These are phyloP conservation scores for Trametes villosa DNA, from an alignment of 768 basidiomycete species.

Conservation along the genomic window DNA sequence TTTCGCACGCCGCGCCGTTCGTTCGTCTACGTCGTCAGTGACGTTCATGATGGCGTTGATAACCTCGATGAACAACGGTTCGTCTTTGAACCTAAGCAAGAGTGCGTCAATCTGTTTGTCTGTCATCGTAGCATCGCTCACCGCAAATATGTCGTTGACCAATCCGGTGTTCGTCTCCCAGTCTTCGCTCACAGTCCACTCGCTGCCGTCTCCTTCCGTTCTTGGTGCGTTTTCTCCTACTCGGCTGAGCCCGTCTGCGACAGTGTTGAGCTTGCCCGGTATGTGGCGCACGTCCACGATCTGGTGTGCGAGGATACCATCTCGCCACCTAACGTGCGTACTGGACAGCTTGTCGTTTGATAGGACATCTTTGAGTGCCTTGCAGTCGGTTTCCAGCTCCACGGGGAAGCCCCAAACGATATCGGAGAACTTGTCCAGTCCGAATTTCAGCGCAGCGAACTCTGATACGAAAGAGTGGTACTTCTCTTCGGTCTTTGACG, in stretches of 20 bases:
- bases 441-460: constrained; percentile 42
- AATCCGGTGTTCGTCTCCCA: constrained; percentile 30
- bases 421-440: constrained; percentile 26
- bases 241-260: constrained; percentile 33
- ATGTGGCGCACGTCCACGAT: constrained; percentile 30
- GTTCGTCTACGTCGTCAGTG: not conserved
- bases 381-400: constrained; percentile 43
- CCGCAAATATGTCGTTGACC: constrained; percentile 18
- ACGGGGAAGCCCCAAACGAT: constrained; percentile 33
- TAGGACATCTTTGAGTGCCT: constrained; percentile 39
- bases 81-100: not conserved
- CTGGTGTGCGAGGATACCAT: constrained; percentile 35
- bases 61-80: constrained; percentile 16
- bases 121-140: not conserved
- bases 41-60: constrained; percentile 5
- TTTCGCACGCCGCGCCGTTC: constrained; percentile 1
- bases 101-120: not conserved
- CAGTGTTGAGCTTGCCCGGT: constrained; percentile 28
- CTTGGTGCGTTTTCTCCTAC: constrained; percentile 18
- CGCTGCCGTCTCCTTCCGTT: constrained; percentile 15
- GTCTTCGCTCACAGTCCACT: constrained; percentile 34
- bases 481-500: constrained; percentile 35
- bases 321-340: constrained; percentile 41
- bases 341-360: constrained; percentile 32
- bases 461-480: constrained; percentile 41